These are phyloP conservation scores for Aspergillus ibericus DNA, from an alignment of 2,329 filamentous ascomycete genomes.

Conservation along the genomic window DNA sequence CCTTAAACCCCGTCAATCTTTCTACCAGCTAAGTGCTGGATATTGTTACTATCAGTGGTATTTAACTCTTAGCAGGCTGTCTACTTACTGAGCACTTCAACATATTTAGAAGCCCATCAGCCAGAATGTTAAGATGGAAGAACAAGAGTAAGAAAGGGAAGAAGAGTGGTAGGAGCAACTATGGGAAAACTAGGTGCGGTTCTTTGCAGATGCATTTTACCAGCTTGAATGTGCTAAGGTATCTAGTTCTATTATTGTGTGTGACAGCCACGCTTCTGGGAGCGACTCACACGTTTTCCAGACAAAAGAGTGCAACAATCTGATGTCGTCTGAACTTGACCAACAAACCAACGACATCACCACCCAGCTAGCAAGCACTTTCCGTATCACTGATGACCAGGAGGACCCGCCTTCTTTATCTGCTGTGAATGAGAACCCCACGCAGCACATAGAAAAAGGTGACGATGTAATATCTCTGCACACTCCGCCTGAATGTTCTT, in stretches of 20 bases:
- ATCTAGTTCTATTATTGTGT: background rate
- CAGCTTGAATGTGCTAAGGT: background rate
- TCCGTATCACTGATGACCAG: constrained; percentile 8
- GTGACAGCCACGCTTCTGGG: background rate
- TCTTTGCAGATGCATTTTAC: background rate
- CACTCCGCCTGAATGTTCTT: background rate
- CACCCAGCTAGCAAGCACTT: constrained; percentile 1
- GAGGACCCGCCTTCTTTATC: background rate
- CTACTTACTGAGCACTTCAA: no score
- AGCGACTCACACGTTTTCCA: background rate
- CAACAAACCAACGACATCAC: constrained; percentile 4
- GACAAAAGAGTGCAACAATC: background rate
- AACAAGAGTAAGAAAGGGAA: background rate
- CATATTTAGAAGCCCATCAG: background rate
- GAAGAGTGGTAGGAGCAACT: background rate
- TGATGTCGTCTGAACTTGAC: background rate
- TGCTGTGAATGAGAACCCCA: background rate
- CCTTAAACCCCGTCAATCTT: no score
- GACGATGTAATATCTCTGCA: background rate
- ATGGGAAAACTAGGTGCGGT: background rate
- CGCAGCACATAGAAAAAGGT: background rate
- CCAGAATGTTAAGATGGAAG: background rate
- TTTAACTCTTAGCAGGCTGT: no score
- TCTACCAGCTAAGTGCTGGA: no score
- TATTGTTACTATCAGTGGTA: no score